Conservation (phyloP, 805 yeast genomes). For the Clavispora asparagi region DNA sequence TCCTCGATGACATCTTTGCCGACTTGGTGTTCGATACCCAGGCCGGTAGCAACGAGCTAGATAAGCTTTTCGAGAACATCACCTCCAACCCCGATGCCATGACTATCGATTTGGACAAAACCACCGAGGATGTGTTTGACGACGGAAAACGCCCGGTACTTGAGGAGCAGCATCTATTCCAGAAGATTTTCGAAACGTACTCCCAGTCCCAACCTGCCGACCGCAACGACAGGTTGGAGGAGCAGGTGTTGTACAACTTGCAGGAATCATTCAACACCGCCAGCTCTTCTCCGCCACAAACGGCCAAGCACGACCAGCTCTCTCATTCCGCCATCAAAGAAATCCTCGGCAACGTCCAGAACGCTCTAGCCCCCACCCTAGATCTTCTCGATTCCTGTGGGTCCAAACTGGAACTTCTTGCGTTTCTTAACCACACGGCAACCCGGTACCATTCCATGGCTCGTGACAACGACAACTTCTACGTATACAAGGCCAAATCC, state of each 20-base stretch:
- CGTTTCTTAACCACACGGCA: constrained; percentile 13
- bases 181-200: constrained; percentile 13
- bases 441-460: constrained; percentile 6
- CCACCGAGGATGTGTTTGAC: neutral
- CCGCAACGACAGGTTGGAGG: constrained; percentile 3
- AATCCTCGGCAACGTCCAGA: constrained; percentile 1
- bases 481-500: constrained; percentile 11
- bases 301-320: neutral
- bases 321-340: neutral
- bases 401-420: constrained; percentile 11
- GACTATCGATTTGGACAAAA: constrained; percentile 1
- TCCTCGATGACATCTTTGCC: constrained; percentile 8
- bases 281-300: neutral
- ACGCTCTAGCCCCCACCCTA: constrained; percentile 19
- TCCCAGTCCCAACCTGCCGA: constrained; percentile 3
- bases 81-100: neutral
- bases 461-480: constrained; percentile 7
- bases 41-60: neutral
- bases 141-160: neutral
- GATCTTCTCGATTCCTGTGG: constrained; percentile 15
- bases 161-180: constrained; percentile 12
- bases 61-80: neutral
- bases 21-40: constrained; percentile 2
- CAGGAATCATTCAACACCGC: constrained; percentile 9
- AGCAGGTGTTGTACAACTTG: constrained; percentile 10